Percentiles rank a stretch among this genome's conserved stretches.
phyloP scores from a whole-genome alignment of 2,329 filamentous ascomycete species.

The Trichoderma sp. region DNA sequence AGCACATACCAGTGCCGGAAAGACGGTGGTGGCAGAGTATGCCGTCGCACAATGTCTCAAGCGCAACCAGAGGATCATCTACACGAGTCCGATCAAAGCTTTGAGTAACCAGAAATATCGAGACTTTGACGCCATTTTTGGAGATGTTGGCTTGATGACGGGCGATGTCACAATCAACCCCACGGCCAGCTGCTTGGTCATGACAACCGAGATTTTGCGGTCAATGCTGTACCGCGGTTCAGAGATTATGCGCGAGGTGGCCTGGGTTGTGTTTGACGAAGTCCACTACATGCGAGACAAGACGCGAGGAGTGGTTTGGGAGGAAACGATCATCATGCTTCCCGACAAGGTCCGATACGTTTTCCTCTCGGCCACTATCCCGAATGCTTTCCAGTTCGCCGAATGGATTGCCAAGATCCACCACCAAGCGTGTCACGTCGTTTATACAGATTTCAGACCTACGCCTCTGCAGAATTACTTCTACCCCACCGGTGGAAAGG shows the following conservation, averaged over 20 bases:
- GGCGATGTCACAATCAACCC: constrained; percentile 99
- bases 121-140: constrained; percentile 93
- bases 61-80: constrained; percentile 97
- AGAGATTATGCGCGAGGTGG: constrained; percentile 98
- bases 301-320: constrained; percentile 93
- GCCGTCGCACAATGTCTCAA: constrained; percentile 96
- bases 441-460: constrained; percentile 97
- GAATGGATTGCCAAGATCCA: constrained; percentile 99
- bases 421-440: constrained; percentile 95
- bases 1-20: constrained; percentile 94
- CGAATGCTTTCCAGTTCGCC: constrained; percentile 98
- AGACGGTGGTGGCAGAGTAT: constrained; percentile 97
- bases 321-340: constrained; percentile 96
- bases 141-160: constrained; percentile 96
- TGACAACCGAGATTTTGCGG: constrained; percentile 98
- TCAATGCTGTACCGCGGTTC: constrained; percentile 98
- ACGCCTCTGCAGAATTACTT: constrained; percentile 98
- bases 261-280: constrained; percentile 97
- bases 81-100: constrained; percentile 98
- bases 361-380: constrained; percentile 95
- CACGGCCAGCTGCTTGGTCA: constrained; percentile 94
- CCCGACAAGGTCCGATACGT: constrained; percentile 99
- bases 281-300: constrained; percentile 99
- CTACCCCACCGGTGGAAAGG: constrained; percentile 87
- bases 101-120: constrained; percentile 98